Base-by-base conservation (phyloP, 2,329 filamentous ascomycete species). In the Penicillium palitans region DNA sequence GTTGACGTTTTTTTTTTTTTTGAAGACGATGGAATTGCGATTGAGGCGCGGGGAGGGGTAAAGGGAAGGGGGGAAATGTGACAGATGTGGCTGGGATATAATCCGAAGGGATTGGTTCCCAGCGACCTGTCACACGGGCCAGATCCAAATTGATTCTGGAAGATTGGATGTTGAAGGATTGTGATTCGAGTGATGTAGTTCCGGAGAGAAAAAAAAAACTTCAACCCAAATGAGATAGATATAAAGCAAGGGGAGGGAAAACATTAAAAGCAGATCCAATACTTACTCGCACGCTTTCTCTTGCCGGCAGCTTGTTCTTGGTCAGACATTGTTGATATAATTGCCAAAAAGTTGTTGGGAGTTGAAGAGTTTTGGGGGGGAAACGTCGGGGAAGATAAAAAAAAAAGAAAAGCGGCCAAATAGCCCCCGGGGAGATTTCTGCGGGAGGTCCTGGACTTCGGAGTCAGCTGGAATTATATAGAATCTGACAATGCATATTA, bases 211-310 rank as follows among this genome's bases (percentile, higher is more conserved):
- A 31, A 45, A 58, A 51, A 55, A 51, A 25, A 25, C n/a, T 33
- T 21, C 31, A 10, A 29, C n/a, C 31, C 3, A 2, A 35, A 24
- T 25, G 19, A 24, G 2, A 35, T 48, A 24, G 2, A 25, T 35
- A 33, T 25, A 58, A 55, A 56, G 37, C 37, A 46, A 31, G 40
- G 31, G 33, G 24, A 21, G 19, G 25, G 39, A 52, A 40, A 53
- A 27, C 17, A 29, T 27, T 15, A 45, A 31, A 31, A 55, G n/a
- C 6, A 17, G 19, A 27, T 29, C 24, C n/a, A 50, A 50, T 51
- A 76, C 74, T 63, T 72, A 76, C 74, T 74, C 61, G 74, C 71
- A 61, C 74, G 66, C 66, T 76, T 76, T 66, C 74, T 70, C 66
- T 76, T 76, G 40, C 73, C 73, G 39, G 71, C 70, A 6, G 60